Percentiles rank a stretch among this genome's conserved stretches.
Evolutionary conservation across 805 yeast species (phyloP).

Genomic region (Pichia eremophila): DNA sequence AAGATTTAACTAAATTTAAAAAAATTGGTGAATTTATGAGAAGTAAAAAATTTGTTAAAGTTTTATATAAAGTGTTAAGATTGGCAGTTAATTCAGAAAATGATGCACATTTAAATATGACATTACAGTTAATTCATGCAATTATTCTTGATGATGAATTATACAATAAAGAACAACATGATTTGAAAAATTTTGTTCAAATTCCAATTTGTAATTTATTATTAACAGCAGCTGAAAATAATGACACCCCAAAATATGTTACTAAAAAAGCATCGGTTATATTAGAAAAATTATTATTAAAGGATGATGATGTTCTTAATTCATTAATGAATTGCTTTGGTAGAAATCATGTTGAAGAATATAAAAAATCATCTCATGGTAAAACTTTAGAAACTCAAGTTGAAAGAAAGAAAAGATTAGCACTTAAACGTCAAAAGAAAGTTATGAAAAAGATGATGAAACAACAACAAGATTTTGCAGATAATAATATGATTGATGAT

Average conservation of each 20-base stretch:
- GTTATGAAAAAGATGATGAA: slow-evolving; percentile 54
- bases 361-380: slow-evolving; percentile 37
- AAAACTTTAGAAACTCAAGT: slow-evolving; percentile 40
- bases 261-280: slow-evolving; percentile 49
- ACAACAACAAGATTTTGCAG: slow-evolving; percentile 37
- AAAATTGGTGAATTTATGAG: slow-evolving; percentile 43
- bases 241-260: slow-evolving; percentile 38
- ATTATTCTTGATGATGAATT: slow-evolving; percentile 29
- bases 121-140: slow-evolving; percentile 66
- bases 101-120: slow-evolving; percentile 46
- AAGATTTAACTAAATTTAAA: slow-evolving; percentile 23
- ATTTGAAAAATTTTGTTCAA: slow-evolving; percentile 29
- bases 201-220: slow-evolving; percentile 50
- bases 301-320: slow-evolving; percentile 41
- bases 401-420: slow-evolving; percentile 47
- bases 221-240: slow-evolving; percentile 40
- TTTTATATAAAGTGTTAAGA: slow-evolving; percentile 49
- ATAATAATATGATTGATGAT: slow-evolving; percentile 24
- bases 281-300: slow-evolving; percentile 40
- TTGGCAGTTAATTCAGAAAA: slow-evolving; percentile 40
- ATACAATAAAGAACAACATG: slow-evolving; percentile 23
- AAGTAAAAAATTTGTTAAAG: slow-evolving; percentile 43
- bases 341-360: slow-evolving; percentile 38
- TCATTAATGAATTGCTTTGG: slow-evolving; percentile 52
- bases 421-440: slow-evolving; percentile 52